A percentile compares a stretch with the other conserved stretches of the same genome.
Evolutionary conservation across 352 stramenopile species (phyloP).

Genomic region (Halophytophthora polymorphica): DNA sequence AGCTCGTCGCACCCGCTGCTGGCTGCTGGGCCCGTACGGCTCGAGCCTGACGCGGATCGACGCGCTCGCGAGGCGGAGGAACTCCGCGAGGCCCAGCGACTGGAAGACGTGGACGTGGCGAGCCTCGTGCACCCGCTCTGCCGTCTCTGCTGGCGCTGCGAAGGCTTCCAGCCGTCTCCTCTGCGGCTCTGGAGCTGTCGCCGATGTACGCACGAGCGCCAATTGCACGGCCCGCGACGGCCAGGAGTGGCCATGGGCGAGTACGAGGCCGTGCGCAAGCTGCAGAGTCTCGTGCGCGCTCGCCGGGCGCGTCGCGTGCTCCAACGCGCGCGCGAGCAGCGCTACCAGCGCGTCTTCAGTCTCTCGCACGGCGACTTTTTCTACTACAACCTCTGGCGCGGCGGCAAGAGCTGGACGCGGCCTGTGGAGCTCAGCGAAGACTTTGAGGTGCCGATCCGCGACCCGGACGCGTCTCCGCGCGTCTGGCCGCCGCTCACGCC

Average conservation of each 20-base stretch:
- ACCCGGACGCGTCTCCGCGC: slow-evolving; percentile 50
- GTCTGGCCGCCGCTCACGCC: slow-evolving; percentile 52
- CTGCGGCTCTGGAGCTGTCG: slow-evolving; percentile 68
- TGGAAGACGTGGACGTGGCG: slow-evolving; percentile 69
- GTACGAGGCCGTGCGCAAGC: slow-evolving; percentile 72
- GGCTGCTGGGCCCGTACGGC: slow-evolving; percentile 24
- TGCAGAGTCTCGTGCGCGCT: slow-evolving; percentile 68
- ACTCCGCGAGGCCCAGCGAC: slow-evolving; percentile 28
- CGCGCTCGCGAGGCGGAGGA: slow-evolving; percentile 30
- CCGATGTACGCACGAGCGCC: slow-evolving; percentile 66
- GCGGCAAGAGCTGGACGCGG: slow-evolving; percentile 43
- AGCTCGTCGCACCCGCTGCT: slow-evolving; percentile 37
- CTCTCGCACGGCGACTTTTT: slow-evolving; percentile 76
- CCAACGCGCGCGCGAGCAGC: slow-evolving; percentile 50
- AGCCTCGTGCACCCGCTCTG: slow-evolving; percentile 67
- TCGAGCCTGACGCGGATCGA: slow-evolving; percentile 56
- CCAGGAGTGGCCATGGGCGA: slow-evolving; percentile 43
- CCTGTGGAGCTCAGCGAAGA: slow-evolving; percentile 35
- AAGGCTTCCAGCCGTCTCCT: slow-evolving; percentile 69
- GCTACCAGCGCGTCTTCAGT: slow-evolving; percentile 73
- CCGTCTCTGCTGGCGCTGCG: slow-evolving; percentile 71
- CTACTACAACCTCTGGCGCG: slow-evolving; percentile 71
- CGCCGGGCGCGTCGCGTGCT: slow-evolving; percentile 44
- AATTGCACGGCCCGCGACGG: slow-evolving; percentile 51
- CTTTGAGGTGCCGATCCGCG: slow-evolving; percentile 64